Evolutionary conservation across 306 rosid genomes (phyloP).

Genomic region (Prunus fruticosa): DNA sequence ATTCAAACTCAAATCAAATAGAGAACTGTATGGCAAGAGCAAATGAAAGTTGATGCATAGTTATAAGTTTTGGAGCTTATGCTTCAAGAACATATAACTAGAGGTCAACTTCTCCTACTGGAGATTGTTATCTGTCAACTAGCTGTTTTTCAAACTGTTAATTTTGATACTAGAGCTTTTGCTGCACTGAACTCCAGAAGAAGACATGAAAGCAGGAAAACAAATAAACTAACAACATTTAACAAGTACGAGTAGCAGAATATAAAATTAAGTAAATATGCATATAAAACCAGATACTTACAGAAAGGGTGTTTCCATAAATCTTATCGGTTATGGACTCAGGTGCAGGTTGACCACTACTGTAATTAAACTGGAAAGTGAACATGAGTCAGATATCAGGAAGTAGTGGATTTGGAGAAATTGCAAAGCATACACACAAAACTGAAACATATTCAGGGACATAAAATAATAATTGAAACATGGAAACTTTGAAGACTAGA

Average conservation of each 20-base stretch:
- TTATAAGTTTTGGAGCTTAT: background rate
- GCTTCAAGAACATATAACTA: background rate
- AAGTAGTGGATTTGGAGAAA: constrained; percentile 10
- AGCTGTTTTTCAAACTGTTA: background rate
- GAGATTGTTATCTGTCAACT: background rate
- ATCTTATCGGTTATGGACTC: constrained; percentile 97
- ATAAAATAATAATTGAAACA: background rate
- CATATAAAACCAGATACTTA: constrained; percentile 41
- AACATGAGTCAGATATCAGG: constrained; percentile 36
- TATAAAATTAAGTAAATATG: background rate
- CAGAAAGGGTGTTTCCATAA: constrained; percentile 93
- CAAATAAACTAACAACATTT: constrained; percentile 3
- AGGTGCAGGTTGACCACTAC: constrained; percentile 98
- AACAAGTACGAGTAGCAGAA: background rate
- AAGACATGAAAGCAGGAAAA: constrained; percentile 8
- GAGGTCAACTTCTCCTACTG: background rate
- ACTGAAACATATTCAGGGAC: background rate
- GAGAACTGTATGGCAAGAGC: background rate
- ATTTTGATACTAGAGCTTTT: background rate
- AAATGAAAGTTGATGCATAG: background rate
- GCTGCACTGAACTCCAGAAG: background rate
- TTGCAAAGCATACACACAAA: background rate
- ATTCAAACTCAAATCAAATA: constrained; percentile 15
- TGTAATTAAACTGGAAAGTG: constrained; percentile 77
- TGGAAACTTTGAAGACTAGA: background rate